Conservation (phyloP, 2,329 filamentous ascomycete genomes). For the Ascosphaera apis region DNA sequence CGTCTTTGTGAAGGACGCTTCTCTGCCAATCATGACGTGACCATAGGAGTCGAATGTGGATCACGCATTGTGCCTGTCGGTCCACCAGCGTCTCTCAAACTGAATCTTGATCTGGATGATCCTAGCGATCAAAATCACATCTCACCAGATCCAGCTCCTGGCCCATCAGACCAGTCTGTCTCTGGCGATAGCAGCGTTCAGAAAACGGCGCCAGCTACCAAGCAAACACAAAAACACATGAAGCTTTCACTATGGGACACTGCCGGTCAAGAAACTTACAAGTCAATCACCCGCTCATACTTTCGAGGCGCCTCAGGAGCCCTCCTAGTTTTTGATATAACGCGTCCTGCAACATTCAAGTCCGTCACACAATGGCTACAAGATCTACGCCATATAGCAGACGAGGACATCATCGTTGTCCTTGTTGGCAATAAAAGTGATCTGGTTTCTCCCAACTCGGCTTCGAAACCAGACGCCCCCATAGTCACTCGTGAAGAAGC, state of each 20-base stretch:
- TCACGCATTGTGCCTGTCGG: conserved; percentile 81
- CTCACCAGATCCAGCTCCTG: conserved; percentile 1
- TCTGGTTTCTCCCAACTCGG: conserved; percentile 30
- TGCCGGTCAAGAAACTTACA: conserved; percentile 91
- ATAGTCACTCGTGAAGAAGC: conserved; percentile 58
- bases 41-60: conserved; percentile 90
- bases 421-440: conserved; percentile 92
- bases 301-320: conserved; percentile 61
- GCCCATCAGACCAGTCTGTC: too few relatives aligned
- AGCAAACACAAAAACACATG: conserved; percentile 47
- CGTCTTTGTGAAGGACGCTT: conserved; percentile 93
- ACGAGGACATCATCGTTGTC: conserved; percentile 84
- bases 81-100: conserved; percentile 44
- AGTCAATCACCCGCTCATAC: conserved; percentile 82
- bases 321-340: conserved; percentile 87
- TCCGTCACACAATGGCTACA: conserved; percentile 86
- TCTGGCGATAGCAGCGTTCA: too few relatives aligned
- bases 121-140: conserved; percentile 3
- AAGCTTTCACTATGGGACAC: conserved; percentile 91
- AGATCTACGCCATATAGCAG: conserved; percentile 82
- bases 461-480: conserved; percentile 1
- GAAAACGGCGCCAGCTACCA: conserved; percentile 13
- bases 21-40: conserved; percentile 84
- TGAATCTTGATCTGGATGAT: conserved; percentile 27
- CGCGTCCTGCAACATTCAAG: conserved; percentile 58